Evolutionary conservation across 2,329 filamentous ascomycete genomes (phyloP).

Genomic region (Hawksworthiomyces lignivorus): DNA sequence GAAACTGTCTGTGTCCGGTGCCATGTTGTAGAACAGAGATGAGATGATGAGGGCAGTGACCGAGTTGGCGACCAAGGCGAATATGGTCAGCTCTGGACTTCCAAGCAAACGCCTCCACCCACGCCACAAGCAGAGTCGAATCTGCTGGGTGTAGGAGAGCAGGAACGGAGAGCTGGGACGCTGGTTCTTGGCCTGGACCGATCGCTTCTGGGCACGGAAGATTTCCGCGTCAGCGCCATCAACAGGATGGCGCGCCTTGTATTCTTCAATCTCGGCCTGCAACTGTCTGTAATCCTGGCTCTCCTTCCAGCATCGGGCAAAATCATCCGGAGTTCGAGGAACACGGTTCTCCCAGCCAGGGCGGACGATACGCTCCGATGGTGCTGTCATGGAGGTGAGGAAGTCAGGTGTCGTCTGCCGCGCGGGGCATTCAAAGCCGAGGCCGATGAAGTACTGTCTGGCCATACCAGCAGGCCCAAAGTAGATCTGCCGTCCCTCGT

Average conservation of each 20-base stretch:
- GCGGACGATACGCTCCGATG: conserved; percentile 46
- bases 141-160: conserved; percentile 65
- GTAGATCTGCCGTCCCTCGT: conserved; percentile 54
- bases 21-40: conserved; percentile 72
- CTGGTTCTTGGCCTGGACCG: conserved; percentile 47
- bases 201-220: conserved; percentile 45
- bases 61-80: conserved; percentile 62
- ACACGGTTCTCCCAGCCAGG: conserved; percentile 46
- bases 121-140: conserved; percentile 70
- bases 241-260: conserved; percentile 44
- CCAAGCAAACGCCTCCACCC: conserved; percentile 69
- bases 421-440: conserved; percentile 59
- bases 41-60: conserved; percentile 69
- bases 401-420: conserved; percentile 66
- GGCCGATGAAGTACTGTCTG: conserved; percentile 54
- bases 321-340: conserved; percentile 54
- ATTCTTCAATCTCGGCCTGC: conserved; percentile 45
- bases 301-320: conserved; percentile 49
- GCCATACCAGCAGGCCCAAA: conserved; percentile 54
- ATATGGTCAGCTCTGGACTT: conserved; percentile 68
- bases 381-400: conserved; percentile 59
- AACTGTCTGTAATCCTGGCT: conserved; percentile 42
- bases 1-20: conserved; percentile 47
- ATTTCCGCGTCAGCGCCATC: conserved; percentile 44
- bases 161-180: conserved; percentile 73